Percentiles rank a stretch among this genome's conserved stretches.
phyloP scores from a whole-genome alignment of 805 yeast genomes.

The Hanseniaspora jakobsenii region DNA sequence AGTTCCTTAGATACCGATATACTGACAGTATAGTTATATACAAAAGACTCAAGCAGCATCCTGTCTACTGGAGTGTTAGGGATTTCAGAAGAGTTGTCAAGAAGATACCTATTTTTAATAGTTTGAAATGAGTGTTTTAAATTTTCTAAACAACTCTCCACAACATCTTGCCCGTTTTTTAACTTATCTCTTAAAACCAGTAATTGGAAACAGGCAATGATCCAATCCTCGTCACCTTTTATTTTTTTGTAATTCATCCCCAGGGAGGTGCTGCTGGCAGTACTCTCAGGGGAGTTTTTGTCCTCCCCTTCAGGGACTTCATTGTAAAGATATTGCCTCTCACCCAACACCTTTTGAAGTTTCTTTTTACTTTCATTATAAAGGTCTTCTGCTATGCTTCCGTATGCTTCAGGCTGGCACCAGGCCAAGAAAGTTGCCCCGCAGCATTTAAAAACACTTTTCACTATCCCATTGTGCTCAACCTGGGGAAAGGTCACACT shows the following conservation, averaged over 20 bases:
- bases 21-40: conserved; percentile 21
- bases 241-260: conserved; percentile 15
- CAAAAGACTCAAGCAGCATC: conserved; percentile 20
- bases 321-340: conserved; percentile 5
- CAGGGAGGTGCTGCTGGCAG: conserved; percentile 1
- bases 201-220: conserved; percentile 20
- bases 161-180: conserved; percentile 19
- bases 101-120: conserved; percentile 17
- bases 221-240: conserved; percentile 20
- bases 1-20: conserved; percentile 18
- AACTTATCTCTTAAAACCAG: conserved; percentile 19
- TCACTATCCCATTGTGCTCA: conserved; percentile 18
- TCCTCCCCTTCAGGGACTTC: conserved; percentile 2
- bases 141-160: conserved; percentile 20
- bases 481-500: conserved; percentile 20
- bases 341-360: conserved; percentile 13
- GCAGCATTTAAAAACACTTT: conserved; percentile 19
- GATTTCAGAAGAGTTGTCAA: conserved; percentile 9
- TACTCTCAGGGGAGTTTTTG: conserved; percentile 8
- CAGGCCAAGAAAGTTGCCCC: conserved; percentile 21
- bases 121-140: conserved; percentile 19
- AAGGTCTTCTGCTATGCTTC: conserved; percentile 17
- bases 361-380: conserved; percentile 17
- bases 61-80: conserved; percentile 19
- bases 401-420: conserved; percentile 20